A percentile compares a stretch with the other conserved stretches of the same genome.
These are phyloP conservation scores for Pleurotus ostreatus DNA, from an alignment of 768 basidiomycete genomes.

Conservation along the genomic window DNA sequence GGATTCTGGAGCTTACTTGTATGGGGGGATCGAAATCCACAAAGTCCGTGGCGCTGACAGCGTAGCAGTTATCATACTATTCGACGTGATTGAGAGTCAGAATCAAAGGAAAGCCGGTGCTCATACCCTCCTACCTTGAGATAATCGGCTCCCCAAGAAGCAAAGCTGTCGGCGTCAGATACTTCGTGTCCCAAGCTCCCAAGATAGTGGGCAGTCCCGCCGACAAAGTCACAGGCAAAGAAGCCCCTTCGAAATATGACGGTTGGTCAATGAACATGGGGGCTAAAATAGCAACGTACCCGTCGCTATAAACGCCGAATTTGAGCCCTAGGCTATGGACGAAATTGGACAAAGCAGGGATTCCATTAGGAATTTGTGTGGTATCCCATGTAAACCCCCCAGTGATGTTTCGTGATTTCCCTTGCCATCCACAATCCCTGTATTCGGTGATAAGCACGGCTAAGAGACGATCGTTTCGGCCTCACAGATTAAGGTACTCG, in stretches of 20 bases:
- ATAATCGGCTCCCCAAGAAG: slow-evolving; percentile 46
- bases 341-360: slow-evolving; percentile 29
- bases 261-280: not conserved
- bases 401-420: slow-evolving; percentile 31
- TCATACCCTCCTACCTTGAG: slow-evolving; percentile 25
- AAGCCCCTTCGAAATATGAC: slow-evolving; percentile 26
- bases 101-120: too few relatives aligned
- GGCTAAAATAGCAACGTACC: slow-evolving; percentile 19
- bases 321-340: slow-evolving; percentile 39
- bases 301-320: slow-evolving; percentile 64
- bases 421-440: slow-evolving; percentile 52
- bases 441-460: not conserved
- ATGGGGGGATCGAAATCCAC: slow-evolving; percentile 44
- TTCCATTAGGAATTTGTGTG: slow-evolving; percentile 19
- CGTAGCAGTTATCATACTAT: slow-evolving; percentile 48
- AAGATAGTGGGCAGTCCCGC: slow-evolving; percentile 39
- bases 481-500: slow-evolving; percentile 39
- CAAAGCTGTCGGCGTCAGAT: slow-evolving; percentile 43
- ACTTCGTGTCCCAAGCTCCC: slow-evolving; percentile 44
- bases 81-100: not conserved
- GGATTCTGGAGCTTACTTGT: slow-evolving; percentile 20
- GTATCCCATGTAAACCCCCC: slow-evolving; percentile 43
- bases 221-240: slow-evolving; percentile 42
- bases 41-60: slow-evolving; percentile 41
- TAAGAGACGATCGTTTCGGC: not conserved